These are phyloP conservation scores for Plasmodium relictum DNA, from an alignment of 169 alveolate species.

Conservation along the genomic window DNA sequence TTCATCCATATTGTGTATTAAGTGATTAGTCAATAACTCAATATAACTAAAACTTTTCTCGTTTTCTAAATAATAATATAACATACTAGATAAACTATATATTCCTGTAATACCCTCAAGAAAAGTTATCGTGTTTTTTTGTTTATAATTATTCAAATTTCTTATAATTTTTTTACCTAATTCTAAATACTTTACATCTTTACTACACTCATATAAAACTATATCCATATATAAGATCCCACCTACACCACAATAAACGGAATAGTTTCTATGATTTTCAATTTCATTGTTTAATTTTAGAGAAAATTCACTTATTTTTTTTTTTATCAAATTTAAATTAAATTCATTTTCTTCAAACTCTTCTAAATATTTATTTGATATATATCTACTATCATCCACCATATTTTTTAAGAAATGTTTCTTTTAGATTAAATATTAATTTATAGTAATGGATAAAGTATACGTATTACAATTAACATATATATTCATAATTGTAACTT, in stretches of 20 bases:
- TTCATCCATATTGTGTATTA: slow-evolving; percentile 23
- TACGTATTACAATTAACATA: too few relatives aligned
- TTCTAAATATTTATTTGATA: slow-evolving; percentile 24
- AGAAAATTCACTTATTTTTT: slow-evolving; percentile 34
- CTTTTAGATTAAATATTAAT: not conserved
- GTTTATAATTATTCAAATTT: slow-evolving; percentile 9
- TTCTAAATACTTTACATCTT: slow-evolving; percentile 30
- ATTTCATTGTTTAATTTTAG: slow-evolving; percentile 23
- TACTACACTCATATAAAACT: slow-evolving; percentile 33
- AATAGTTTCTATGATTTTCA: slow-evolving; percentile 18
- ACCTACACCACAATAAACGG: slow-evolving; percentile 64
- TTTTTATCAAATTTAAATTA: slow-evolving; percentile 19
- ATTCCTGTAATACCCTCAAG: slow-evolving; percentile 47
- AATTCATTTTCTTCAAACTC: slow-evolving; percentile 36
- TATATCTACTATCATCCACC: slow-evolving; percentile 18
- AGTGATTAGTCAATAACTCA: slow-evolving; percentile 22
- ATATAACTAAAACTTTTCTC: slow-evolving; percentile 21
- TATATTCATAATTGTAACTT: too few relatives aligned
- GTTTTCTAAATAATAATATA: slow-evolving; percentile 60
- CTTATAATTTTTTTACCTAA: slow-evolving; percentile 32
- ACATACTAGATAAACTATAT: slow-evolving; percentile 29
- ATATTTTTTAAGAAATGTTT: not conserved
- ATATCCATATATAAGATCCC: slow-evolving; percentile 68
- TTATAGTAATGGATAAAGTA: too few relatives aligned
- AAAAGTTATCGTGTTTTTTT: slow-evolving; percentile 32